phyloP scores from a whole-genome alignment of 1,139 yeast species.

The Groenewaldozyma sp. region DNA sequence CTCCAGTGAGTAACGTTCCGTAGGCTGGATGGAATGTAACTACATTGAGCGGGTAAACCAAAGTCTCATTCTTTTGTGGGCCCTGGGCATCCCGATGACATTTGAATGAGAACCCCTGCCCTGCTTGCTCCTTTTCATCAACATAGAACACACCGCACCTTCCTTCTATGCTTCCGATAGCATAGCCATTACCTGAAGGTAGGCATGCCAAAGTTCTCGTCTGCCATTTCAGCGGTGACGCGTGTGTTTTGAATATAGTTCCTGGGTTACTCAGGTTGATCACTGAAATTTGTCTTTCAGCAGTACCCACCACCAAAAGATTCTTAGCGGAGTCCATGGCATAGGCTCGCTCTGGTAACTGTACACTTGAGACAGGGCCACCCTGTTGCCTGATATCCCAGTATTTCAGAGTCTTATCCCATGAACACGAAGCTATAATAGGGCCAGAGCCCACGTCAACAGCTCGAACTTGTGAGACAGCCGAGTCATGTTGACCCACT shows the following conservation, averaged over 20 bases:
- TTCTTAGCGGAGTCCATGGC: constrained; percentile 79
- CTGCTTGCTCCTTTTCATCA: constrained; percentile 66
- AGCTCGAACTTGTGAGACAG: constrained; percentile 65
- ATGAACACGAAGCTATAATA: constrained; percentile 84
- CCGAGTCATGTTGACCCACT: constrained; percentile 77
- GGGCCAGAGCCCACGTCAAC: constrained; percentile 67
- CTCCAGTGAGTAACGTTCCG: constrained; percentile 92
- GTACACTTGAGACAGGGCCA: constrained; percentile 71
- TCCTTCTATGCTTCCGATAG: constrained; percentile 90
- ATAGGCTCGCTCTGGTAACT: constrained; percentile 85
- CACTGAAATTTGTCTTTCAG: constrained; percentile 73
- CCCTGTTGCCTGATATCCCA: constrained; percentile 74
- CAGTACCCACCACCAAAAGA: constrained; percentile 83
- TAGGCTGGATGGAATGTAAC: constrained; percentile 81
- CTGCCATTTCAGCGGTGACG: constrained; percentile 88
- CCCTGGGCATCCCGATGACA: constrained; percentile 64
- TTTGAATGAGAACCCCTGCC: constrained; percentile 72
- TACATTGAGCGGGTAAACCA: constrained; percentile 70
- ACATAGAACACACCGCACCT: constrained; percentile 95
- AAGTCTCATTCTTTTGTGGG: constrained; percentile 33
- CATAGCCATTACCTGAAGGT: constrained; percentile 86
- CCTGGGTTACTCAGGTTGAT: constrained; percentile 75
- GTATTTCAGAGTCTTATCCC: constrained; percentile 92
- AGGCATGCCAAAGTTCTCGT: constrained; percentile 77
- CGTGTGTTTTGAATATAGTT: constrained; percentile 60